Evolutionary conservation across 306 rosid genomes (phyloP), one percentile per base, ranked within the genome.

Genomic region (Trifolium pratense): DNA sequence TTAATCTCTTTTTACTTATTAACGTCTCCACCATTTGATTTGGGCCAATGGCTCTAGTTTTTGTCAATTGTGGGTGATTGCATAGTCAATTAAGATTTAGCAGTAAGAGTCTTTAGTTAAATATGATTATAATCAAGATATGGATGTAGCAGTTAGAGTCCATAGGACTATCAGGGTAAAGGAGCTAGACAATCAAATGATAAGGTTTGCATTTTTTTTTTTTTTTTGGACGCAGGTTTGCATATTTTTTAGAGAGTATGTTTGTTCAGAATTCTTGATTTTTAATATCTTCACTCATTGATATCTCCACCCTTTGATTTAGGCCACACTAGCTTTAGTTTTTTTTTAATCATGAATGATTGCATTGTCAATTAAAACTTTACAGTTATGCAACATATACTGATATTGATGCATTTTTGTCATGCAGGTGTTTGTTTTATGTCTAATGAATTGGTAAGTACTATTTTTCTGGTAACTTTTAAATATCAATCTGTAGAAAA

Each of bases 401-500:
- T 87, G 81, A 90, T 81, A 56, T 74, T 26, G 62, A 66, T 64
- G 21, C 25, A 46, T 74, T 76, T 68, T 82, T 46, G 18, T 70
- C 69, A 17, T 77, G 79, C 91, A 94, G 97, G 99, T 75, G 87
- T 91, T 25, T 94, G 99, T 75, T 94, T 91, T 86, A 84, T 94
- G 99, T 91, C 96, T 79, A 94, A 87, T 60, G 99, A 94, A 82
- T 74, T 94, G 97, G 97, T 94, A 80, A 88, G 91, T 77, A 78
- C 71, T 36, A 9, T 17, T 32, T 58, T 66, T 62, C 51, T 53
- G 9, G 23, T 14, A 68, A 76, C 29, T 66, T 4, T 51, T 26
- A 6, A 29, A 14, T 42, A 42, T 72, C 49, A 66, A 43, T 61
- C 76, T 71, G 55, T 32, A 17, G 48, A 49, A 58, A 32, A 13